Conservation (phyloP, 2,329 filamentous ascomycete genomes). For the Mycocentrospora acerina region DNA sequence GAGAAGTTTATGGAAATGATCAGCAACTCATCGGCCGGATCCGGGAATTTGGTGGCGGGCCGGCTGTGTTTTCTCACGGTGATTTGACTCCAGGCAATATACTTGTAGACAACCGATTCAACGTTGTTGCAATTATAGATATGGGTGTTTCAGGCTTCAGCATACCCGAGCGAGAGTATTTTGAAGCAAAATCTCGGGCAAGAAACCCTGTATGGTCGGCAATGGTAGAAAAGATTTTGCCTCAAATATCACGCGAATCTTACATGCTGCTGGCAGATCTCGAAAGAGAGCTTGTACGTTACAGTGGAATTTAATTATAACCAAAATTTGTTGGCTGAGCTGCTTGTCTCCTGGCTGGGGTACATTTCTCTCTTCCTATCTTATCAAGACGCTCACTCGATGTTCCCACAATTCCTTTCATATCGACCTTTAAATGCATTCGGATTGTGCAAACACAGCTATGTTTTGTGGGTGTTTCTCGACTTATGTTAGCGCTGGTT, state of each 20-base stretch:
- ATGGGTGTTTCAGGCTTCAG: conserved; percentile 21
- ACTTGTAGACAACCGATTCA: conserved; percentile 8
- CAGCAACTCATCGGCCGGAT: conserved; percentile 8
- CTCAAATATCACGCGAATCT: conserved; percentile 5
- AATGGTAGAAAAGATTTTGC: conserved; percentile 6
- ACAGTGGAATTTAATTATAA: conserved; percentile 6
- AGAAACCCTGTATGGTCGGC: conserved; percentile 9
- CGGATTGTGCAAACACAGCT: no score
- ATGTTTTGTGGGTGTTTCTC: no score
- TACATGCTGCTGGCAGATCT: conserved; percentile 5
- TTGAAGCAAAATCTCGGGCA: conserved; percentile 14
- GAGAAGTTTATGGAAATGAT: conserved; percentile 6
- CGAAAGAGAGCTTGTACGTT: conserved; percentile 8
- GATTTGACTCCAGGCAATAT: conserved; percentile 14
- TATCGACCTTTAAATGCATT: not conserved
- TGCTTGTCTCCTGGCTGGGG: conserved; percentile 1
- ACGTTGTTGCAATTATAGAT: conserved; percentile 17
- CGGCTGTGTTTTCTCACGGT: conserved; percentile 14
- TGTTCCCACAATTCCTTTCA: conserved; percentile 5
- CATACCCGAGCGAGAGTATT: conserved; percentile 18
- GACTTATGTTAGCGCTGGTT: conserved; percentile 1
- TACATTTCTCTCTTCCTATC: conserved; percentile 2
- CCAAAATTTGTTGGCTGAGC: not conserved
- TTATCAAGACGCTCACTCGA: conserved; percentile 3
- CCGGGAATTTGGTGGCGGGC: conserved; percentile 3